phyloP scores from a whole-genome alignment of 208 protist species.

The Naegleria lovaniensis region DNA sequence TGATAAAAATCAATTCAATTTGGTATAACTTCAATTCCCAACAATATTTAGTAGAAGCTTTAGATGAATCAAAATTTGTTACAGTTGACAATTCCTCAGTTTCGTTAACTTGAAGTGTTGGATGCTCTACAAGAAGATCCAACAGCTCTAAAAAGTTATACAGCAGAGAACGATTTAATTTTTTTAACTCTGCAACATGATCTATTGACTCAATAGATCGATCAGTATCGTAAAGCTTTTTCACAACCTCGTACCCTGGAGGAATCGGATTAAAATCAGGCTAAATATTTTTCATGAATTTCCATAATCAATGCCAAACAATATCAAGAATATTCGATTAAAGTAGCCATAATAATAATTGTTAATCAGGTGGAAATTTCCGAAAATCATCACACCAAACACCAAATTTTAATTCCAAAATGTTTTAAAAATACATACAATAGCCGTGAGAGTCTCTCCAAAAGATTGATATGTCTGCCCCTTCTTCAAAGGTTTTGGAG shows the following conservation, averaged over 20 bases:
- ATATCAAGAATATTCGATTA: not conserved
- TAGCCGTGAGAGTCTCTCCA: not conserved
- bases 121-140: slow-evolving; percentile 43
- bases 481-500: not conserved
- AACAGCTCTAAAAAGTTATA: slow-evolving; percentile 49
- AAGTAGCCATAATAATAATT: no score
- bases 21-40: slow-evolving; percentile 41
- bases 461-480: not conserved
- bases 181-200: slow-evolving; percentile 45
- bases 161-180: slow-evolving; percentile 45
- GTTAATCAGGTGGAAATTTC: not conserved
- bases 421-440: not conserved
- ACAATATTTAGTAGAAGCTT: not conserved
- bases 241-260: not conserved
- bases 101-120: slow-evolving; percentile 29
- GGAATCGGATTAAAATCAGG: not conserved
- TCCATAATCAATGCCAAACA: not conserved
- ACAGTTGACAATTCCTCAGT: not conserved
- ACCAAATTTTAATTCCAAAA: not conserved
- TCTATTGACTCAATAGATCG: slow-evolving; percentile 30
- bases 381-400: not conserved
- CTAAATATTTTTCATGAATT: not conserved
- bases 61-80: not conserved
- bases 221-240: not conserved
- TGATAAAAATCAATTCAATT: slow-evolving; percentile 45